These are phyloP conservation scores for Talaromyces stipitatus DNA, from an alignment of 495 filamentous ascomycete genomes.

Conservation along the genomic window DNA sequence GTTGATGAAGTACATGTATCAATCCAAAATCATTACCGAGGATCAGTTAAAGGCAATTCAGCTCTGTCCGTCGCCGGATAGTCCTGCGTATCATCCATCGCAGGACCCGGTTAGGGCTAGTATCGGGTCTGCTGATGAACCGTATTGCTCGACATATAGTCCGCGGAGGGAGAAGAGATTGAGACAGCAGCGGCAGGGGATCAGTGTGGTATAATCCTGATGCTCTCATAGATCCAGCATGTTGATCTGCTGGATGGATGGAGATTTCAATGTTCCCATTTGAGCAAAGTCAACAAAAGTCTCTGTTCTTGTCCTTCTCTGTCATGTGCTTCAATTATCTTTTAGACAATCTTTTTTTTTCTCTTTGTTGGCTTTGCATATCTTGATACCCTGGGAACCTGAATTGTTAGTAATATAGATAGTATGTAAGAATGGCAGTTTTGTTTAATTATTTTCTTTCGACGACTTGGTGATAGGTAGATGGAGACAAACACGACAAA, in stretches of 20 bases:
- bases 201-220: constrained; percentile 23
- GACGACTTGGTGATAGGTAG: not conserved
- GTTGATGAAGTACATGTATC: constrained; percentile 39
- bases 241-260: not conserved
- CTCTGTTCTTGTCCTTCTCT: not conserved
- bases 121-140: constrained; percentile 38
- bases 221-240: not conserved
- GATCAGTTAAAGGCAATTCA: constrained; percentile 41
- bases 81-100: constrained; percentile 36
- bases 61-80: constrained; percentile 32
- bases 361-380: not conserved
- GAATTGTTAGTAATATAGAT: not conserved
- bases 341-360: not conserved
- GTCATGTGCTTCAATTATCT: not conserved
- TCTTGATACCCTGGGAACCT: not conserved
- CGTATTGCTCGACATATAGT: constrained; percentile 39
- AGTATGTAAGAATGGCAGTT: not conserved
- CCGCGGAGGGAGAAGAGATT: constrained; percentile 34
- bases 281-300: not conserved
- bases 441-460: not conserved
- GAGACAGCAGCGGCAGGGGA: constrained; percentile 29
- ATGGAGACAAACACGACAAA: constrained; percentile 18
- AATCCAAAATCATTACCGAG: constrained; percentile 32
- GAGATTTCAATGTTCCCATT: not conserved
- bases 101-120: constrained; percentile 34